A percentile compares a stretch with the other conserved stretches of the same genome.
Evolutionary conservation across 805 yeast genomes (phyloP).

Genomic region (Blastobotrys chiropterorum): DNA sequence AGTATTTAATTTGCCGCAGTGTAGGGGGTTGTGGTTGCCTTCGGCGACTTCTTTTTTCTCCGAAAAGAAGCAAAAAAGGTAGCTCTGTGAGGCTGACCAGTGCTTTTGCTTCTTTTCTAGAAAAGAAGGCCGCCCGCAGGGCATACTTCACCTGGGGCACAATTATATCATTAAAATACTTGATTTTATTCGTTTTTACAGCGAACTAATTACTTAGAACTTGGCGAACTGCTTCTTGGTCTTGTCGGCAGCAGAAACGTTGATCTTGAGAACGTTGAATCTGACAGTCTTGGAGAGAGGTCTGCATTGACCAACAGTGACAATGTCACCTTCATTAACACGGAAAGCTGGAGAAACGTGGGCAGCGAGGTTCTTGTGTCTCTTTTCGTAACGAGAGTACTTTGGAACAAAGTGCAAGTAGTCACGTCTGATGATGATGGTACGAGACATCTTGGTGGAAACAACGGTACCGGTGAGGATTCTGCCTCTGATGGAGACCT

Average conservation of each 20-base stretch:
- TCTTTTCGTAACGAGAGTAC: constrained; percentile 99
- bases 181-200: background rate
- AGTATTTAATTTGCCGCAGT: no score
- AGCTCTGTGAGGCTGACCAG: no score
- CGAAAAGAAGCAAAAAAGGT: no score
- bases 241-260: constrained; percentile 72
- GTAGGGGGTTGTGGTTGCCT: no score
- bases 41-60: no score
- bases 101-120: background rate
- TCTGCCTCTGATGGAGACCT: constrained; percentile 98
- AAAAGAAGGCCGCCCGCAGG: background rate
- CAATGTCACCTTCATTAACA: constrained; percentile 97
- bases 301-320: constrained; percentile 99
- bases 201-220: constrained; percentile 52
- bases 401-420: constrained; percentile 99
- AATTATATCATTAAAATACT: background rate
- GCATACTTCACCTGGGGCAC: background rate
- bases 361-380: constrained; percentile 99
- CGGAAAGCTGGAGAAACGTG: constrained; percentile 99
- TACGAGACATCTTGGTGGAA: constrained; percentile 99
- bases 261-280: constrained; percentile 97
- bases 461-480: constrained; percentile 99
- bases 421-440: constrained; percentile 99
- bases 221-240: constrained; percentile 88
- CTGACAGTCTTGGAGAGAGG: constrained; percentile 99